A percentile compares a stretch with the other conserved stretches of the same genome.
Evolutionary conservation across 1,284 basidiomycete genomes (phyloP).

Genomic region (Lentinula novae-zelandiae): DNA sequence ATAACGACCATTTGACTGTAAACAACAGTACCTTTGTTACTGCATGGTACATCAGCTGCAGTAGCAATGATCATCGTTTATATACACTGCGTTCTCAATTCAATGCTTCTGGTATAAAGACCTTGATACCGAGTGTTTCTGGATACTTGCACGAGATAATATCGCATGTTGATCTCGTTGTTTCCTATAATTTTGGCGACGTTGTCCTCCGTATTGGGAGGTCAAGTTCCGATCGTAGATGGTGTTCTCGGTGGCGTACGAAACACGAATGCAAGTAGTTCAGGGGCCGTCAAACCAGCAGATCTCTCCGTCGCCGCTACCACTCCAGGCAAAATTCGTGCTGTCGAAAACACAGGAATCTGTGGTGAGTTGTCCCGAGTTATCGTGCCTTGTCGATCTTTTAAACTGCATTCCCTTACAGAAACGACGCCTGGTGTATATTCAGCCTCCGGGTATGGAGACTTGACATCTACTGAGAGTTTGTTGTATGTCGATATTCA

Average conservation of each 20-base stretch:
- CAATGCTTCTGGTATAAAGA: background rate
- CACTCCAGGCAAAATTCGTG: constrained; percentile 35
- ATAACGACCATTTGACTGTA: background rate
- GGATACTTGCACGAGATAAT: background rate
- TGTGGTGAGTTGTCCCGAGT: constrained; percentile 19
- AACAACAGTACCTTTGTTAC: background rate
- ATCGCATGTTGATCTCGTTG: background rate
- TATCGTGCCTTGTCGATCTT: background rate
- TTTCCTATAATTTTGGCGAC: background rate
- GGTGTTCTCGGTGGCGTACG: constrained; percentile 10
- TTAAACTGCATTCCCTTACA: background rate
- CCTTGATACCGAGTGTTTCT: background rate
- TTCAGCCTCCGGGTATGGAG: constrained; percentile 43
- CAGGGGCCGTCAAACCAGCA: background rate
- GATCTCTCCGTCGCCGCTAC: constrained; percentile 17
- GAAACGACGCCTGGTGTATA: constrained; percentile 40
- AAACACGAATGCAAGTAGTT: background rate
- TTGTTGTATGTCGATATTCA: constrained; percentile 31
- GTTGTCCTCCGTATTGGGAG: constrained; percentile 1
- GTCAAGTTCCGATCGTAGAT: constrained; percentile 8
- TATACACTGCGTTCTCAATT: background rate
- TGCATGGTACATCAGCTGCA: background rate
- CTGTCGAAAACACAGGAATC: constrained; percentile 38
- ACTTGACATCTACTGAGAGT: constrained; percentile 35
- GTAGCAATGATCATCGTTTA: background rate